Percentiles rank a stretch among this genome's conserved stretches.
Conservation (phyloP, 2,329 filamentous ascomycete species). For the Diaporthe sp. region DNA sequence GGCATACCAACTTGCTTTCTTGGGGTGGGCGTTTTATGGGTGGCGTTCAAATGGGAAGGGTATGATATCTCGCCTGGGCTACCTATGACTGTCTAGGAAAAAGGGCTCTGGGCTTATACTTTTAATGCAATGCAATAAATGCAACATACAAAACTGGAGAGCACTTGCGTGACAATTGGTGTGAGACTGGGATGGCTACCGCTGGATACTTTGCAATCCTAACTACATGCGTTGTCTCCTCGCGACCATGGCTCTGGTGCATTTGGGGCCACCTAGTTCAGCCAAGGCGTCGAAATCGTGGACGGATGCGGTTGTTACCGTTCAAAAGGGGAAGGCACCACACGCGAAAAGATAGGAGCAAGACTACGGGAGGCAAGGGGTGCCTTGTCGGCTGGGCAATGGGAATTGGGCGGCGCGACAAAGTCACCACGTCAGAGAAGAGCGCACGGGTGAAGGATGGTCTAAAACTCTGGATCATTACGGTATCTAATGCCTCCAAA, state of each 20-base stretch:
- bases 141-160: background rate
- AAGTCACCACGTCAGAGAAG: background rate
- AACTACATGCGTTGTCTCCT: too few species aligned
- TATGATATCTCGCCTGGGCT: conserved; percentile 37
- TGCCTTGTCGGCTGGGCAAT: too few species aligned
- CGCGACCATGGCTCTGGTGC: too few species aligned
- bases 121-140: conserved; percentile 19
- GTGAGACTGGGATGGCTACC: too few species aligned
- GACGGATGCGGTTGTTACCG: too few species aligned
- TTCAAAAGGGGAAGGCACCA: too few species aligned
- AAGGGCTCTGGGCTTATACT: conserved; percentile 10
- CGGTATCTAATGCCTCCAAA: background rate
- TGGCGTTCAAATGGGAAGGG: background rate
- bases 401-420: background rate
- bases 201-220: too few species aligned
- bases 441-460: background rate
- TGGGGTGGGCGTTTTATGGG: conserved; percentile 7
- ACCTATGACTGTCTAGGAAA: background rate
- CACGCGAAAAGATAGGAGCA: too few species aligned
- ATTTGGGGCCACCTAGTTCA: too few species aligned
- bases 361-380: too few species aligned
- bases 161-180: background rate
- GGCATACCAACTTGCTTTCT: background rate
- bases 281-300: too few species aligned
- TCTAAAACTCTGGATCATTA: conserved; percentile 22